These are phyloP conservation scores for Populus deltoides DNA, from an alignment of 345 rosid genomes.

Conservation along the genomic window DNA sequence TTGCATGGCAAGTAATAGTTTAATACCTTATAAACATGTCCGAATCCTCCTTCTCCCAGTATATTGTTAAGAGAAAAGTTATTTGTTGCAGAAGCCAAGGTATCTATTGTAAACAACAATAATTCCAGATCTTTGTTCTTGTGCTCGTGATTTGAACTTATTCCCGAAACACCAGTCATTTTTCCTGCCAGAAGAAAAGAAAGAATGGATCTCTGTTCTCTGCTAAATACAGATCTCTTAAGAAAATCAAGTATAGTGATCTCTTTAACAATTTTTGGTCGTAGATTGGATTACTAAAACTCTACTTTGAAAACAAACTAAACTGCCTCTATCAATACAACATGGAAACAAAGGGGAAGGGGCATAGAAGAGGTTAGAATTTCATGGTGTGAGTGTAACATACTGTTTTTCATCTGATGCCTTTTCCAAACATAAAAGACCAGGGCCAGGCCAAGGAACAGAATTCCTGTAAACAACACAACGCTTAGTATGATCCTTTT, in stretches of 20 bases:
- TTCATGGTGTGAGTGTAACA: background rate
- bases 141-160: background rate
- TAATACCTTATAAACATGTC: slow-evolving; percentile 13
- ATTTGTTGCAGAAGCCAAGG: background rate
- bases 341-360: too few relatives aligned
- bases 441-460: background rate
- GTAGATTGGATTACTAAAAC: too few relatives aligned
- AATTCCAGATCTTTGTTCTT: background rate
- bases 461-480: background rate
- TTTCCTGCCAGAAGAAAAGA: background rate
- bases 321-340: too few relatives aligned
- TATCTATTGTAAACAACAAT: background rate
- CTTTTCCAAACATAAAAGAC: background rate
- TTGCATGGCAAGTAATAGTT: background rate
- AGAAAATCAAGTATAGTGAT: too few relatives aligned
- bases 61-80: background rate
- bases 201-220: background rate
- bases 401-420: background rate
- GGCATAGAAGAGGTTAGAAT: background rate
- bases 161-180: background rate
- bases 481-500: background rate
- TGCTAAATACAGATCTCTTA: background rate
- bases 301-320: background rate
- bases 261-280: background rate
- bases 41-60: slow-evolving; percentile 12